phyloP scores from a whole-genome alignment of 2,329 filamentous ascomycete genomes.

The Botrytis galanthina region DNA sequence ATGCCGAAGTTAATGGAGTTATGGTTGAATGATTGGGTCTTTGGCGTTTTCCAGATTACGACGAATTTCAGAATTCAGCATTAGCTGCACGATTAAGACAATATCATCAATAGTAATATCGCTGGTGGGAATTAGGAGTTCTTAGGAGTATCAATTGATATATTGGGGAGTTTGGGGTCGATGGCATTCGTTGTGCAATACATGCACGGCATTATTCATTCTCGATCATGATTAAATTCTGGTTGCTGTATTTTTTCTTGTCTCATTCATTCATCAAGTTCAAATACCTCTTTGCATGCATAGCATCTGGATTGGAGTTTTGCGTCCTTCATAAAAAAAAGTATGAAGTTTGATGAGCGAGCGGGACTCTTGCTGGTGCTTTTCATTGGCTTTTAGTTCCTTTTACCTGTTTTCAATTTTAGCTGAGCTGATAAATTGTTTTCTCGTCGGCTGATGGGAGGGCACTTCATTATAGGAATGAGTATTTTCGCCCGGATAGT shows the following conservation, averaged over 20 bases:
- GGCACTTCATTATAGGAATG: background rate
- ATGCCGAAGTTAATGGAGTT: constrained; percentile 31
- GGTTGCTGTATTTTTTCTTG: constrained; percentile 8
- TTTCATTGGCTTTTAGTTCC: background rate
- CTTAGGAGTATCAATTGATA: background rate
- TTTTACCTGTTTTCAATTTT: background rate
- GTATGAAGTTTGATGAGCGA: constrained; percentile 7
- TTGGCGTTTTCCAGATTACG: background rate
- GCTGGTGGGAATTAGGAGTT: constrained; percentile 1
- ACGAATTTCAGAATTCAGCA: background rate
- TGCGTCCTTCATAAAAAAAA: background rate
- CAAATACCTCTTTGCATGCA: constrained; percentile 19
- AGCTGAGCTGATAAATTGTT: background rate
- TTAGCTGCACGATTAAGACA: background rate
- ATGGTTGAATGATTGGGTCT: constrained; percentile 19
- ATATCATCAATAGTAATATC: constrained; percentile 3
- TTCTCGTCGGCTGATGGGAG: background rate
- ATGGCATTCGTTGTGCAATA: constrained; percentile 4
- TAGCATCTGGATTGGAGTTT: constrained; percentile 13
- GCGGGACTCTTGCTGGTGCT: background rate
- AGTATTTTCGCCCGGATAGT: background rate
- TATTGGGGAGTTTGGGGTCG: background rate
- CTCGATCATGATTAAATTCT: constrained; percentile 1
- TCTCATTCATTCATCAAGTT: constrained; percentile 4
- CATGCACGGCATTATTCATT: constrained; percentile 2